Evolutionary conservation across 768 basidiomycete genomes (phyloP).

Genomic region (Paxillus ammoniavirescens): DNA sequence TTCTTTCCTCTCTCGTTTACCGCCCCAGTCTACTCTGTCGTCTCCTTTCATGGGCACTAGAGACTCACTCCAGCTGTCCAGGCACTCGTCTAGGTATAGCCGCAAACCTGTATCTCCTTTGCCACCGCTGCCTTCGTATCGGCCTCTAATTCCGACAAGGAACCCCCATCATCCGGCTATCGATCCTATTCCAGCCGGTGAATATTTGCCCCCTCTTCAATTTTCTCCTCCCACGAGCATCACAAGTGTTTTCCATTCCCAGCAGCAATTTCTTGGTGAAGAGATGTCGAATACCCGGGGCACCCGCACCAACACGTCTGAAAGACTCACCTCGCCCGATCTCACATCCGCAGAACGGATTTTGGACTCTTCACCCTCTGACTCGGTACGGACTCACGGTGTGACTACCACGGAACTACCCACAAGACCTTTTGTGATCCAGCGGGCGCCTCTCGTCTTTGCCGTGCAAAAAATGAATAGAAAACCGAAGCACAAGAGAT

Average conservation of each 20-base stretch:
- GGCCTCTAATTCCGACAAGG: slow-evolving; percentile 5
- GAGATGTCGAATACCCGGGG: background rate
- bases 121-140: slow-evolving; percentile 20
- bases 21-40: slow-evolving; percentile 10
- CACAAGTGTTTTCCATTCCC: slow-evolving; percentile 3
- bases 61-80: slow-evolving; percentile 30
- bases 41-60: slow-evolving; percentile 25
- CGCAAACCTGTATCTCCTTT: slow-evolving; percentile 20
- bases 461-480: slow-evolving; percentile 1
- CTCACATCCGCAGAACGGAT: background rate
- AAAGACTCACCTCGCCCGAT: background rate
- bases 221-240: slow-evolving; percentile 20
- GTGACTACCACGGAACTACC: background rate
- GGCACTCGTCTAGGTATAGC: slow-evolving; percentile 6
- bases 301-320: too few species aligned
- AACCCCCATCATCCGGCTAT: background rate
- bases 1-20: slow-evolving; percentile 23
- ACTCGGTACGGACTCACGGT: background rate
- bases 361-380: background rate
- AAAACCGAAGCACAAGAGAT: slow-evolving; percentile 8
- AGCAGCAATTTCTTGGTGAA: background rate
- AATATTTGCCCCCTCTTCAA: slow-evolving; percentile 14
- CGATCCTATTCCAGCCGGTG: background rate
- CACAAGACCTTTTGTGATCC: background rate
- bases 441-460: background rate